Base-by-base conservation (phyloP, 148 eudicot genomes). In the Fagopyrum esculentum region DNA sequence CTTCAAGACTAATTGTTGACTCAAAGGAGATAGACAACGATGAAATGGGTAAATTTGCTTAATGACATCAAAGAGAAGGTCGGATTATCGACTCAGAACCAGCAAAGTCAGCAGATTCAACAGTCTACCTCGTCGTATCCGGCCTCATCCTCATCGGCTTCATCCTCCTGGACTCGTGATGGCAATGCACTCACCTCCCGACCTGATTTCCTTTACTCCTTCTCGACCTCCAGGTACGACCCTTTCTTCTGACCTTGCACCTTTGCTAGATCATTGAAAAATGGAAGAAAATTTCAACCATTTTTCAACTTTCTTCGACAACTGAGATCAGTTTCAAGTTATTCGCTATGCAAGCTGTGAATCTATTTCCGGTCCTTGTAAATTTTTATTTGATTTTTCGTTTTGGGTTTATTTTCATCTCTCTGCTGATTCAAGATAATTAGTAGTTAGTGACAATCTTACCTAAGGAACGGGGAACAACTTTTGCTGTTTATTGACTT, bases 41-140 rank as follows among this genome's bases (percentile, higher is more conserved):
- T 92, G 97, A 95, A 92, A 95, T 95, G 99, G 99, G 83, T 75
- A 80, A 72, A 96, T 83, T 89, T 96, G 94, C 97, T 96, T 85
- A 90, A 90, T 83, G 99, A 95, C 77, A 86, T 95, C 63, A 95
- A 77, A 83, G 99, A 90, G 73, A 92, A 85, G 80, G 99, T 96
- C 51, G 99, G 99, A 9, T 78, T 95, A 22, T 81, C 86, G 47
- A 91, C 79, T 80, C 9, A 85, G 51, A 71, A 71, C 55, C 74
- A 78, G 74, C 9, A 85, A 35, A 71, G 47, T 40, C 74, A 78
- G 74, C 79, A 61, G 52, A 77, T 68, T 45, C 69, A 78, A 45
- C 84, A 75, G 50, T 73, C 48, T 26, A 77, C 49, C 64, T 76
- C 78, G 35, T 30, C 50, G 12, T 74, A 84, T 0, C 50, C 86